Evolutionary conservation across 176 grass and related monocot genomes (phyloP), one percentile per base, ranked within the genome.

Genomic region (Guadua angustifolia): DNA sequence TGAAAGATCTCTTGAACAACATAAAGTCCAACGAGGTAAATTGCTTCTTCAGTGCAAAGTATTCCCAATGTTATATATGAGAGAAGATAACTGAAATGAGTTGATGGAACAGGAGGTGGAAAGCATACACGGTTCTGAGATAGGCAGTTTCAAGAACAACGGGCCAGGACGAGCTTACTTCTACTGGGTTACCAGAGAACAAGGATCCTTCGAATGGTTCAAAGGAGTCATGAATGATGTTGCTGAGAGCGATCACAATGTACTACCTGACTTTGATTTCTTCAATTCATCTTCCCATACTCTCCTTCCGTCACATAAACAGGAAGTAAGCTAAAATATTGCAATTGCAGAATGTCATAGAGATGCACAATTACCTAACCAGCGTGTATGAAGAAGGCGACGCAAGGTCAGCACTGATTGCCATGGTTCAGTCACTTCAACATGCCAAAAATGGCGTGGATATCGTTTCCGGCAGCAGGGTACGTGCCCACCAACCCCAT

Each of bases 301-400:
- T 17, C 58, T 47, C 55, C 7, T 49, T 73, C 24, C 15, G 33
- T 42, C 5, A 18, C 58, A 53, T 47, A 83, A 62, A 47, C 35
- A 75, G 15, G 69, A 83, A 61, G 25, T 84, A 83, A 74, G 58
- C 52, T 78, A 9, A 86, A 86, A 45, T 76, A 73, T 88, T 66
- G 72, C 45, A 86, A 82, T 83, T 91, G 84, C 84, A 99, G 97
- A 88, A 96, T 88, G 71, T 91, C 46, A 96, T 99, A 78, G 97
- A 99, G 83, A 99, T 99, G 93, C 97, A 99, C 85, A 94, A 99
- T 81, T 96, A 99, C 79, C 94, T 99, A 56, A 96, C 97, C 44
- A 99, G 97, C 58, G 97, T 99, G 64, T 99, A 99, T 64, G 97
- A 99, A 91, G 97, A 99, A 96, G 97, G 97, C 0, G 97, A 99